phyloP scores from a whole-genome alignment of 768 basidiomycete genomes.

The Chalciporus piperatus region DNA sequence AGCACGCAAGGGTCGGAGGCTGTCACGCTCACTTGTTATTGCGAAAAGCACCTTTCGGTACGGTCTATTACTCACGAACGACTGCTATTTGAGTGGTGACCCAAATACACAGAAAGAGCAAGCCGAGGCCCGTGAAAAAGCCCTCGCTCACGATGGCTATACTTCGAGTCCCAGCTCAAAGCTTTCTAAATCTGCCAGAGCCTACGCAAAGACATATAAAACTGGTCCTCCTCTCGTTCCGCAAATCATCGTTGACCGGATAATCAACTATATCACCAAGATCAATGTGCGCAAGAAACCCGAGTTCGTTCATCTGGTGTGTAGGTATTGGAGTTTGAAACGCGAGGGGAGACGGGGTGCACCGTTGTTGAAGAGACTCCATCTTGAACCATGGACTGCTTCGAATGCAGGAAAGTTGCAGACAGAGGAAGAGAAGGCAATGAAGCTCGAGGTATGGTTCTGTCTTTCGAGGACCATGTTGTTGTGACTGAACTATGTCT shows the following conservation, averaged over 20 bases:
- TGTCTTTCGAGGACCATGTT: background rate
- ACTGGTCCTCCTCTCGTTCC: constrained; percentile 93
- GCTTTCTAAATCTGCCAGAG: constrained; percentile 77
- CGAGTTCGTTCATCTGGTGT: constrained; percentile 74
- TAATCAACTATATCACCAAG: constrained; percentile 69
- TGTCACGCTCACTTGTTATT: constrained; percentile 73
- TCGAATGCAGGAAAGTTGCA: constrained; percentile 57
- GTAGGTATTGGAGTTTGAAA: constrained; percentile 97
- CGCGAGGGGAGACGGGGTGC: constrained; percentile 91
- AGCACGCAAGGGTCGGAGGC: constrained; percentile 72
- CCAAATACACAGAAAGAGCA: constrained; percentile 56
- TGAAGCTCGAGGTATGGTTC: constrained; percentile 73
- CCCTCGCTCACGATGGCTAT: constrained; percentile 44
- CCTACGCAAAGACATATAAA: constrained; percentile 89
- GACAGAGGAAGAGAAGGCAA: constrained; percentile 77
- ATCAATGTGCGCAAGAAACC: constrained; percentile 70
- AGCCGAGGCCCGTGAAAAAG: constrained; percentile 56
- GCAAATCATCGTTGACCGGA: constrained; percentile 73
- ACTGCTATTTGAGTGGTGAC: background rate
- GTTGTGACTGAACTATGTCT: constrained; percentile 5
- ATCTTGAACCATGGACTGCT: constrained; percentile 97
- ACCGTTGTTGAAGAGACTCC: constrained; percentile 86
- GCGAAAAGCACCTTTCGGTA: constrained; percentile 90
- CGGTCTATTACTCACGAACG: constrained; percentile 20
- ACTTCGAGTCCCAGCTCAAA: constrained; percentile 41